Evolutionary conservation across 352 stramenopile species (phyloP).

Genomic region (Pythium phragmitis): DNA sequence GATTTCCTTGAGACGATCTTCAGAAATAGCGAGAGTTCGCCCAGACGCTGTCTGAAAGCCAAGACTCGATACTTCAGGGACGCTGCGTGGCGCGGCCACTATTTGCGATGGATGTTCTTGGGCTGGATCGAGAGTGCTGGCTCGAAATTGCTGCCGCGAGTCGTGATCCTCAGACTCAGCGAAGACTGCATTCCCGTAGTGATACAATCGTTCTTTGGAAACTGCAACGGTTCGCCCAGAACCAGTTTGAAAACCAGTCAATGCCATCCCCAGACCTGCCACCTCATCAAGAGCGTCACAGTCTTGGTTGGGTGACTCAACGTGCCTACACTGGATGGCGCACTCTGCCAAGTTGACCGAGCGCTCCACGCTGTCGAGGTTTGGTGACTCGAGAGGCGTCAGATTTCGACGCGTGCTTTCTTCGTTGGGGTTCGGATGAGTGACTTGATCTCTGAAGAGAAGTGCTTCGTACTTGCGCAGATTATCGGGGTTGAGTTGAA

Average conservation of each 20-base stretch:
- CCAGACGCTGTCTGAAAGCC: conserved; percentile 20
- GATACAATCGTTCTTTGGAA: neutral
- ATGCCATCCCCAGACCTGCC: neutral
- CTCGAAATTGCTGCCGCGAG: neutral
- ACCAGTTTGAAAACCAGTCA: conserved; percentile 11
- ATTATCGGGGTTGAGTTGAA: conserved; percentile 1
- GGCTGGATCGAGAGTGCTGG: neutral
- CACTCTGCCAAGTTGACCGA: neutral
- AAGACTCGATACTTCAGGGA: neutral
- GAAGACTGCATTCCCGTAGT: neutral
- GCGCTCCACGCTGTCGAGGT: neutral
- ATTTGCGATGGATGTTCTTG: too few relatives aligned
- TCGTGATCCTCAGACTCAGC: neutral
- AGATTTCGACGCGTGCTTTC: neutral
- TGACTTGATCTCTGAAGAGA: conserved; percentile 1
- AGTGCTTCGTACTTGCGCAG: conserved; percentile 10
- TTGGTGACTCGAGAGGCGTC: too few relatives aligned
- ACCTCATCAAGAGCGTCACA: neutral
- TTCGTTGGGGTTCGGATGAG: neutral
- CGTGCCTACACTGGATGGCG: neutral
- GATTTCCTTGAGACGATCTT: conserved; percentile 17
- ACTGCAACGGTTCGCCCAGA: conserved; percentile 2
- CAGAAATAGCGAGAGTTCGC: conserved; percentile 1
- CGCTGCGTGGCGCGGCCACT: neutral
- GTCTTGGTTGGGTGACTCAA: neutral